Base-by-base conservation (phyloP, 192 early-diverging fungal species). In the Backusella psychrophila region DNA sequence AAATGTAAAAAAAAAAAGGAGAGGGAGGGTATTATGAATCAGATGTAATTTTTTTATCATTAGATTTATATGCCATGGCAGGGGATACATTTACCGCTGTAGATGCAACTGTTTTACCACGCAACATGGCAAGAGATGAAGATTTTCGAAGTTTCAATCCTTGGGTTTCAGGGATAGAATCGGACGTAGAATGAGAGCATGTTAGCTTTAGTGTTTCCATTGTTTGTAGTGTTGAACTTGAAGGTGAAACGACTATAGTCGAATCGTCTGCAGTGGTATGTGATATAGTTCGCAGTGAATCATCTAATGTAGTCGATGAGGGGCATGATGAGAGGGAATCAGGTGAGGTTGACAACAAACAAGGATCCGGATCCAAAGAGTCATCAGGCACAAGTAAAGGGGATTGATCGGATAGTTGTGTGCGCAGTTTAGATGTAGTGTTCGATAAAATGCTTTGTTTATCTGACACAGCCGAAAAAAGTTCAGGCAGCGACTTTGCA, bases 81-180 rank as follows among this genome's bases (percentile, higher is more conserved):
- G 72, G 72, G 0, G 35, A 41, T 35, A 78, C 77, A 52, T 78
- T 78, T 4, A 78, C 12, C 2, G 71, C 77, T 8, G 63, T 41
- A 15, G 77, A 78, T 34, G 77, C 77, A 35, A 59, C 31, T 53
- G 77, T 73, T 66, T 78, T 78, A 26, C 71, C 67, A 34, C 77
- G 70, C 3, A 78, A 42, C 14, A 71, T 56, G 2, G 72, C 72
- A 56, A 74, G 17, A 4, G 72, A 74, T 56, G 52, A 34, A 21
- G 72, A 74, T n/a, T 74, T 74, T 36, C 72, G 39, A 26, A 74
- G 56, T 38, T 41, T 46, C 3, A 71, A 31, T 46, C 39, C 70
- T 11, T 46, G 56, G 26, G 56, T 63, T 63, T 63, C 56, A 63
- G 56, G 1, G 3, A 63, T 29, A 14, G 2, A 63, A 29, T 63